Evolutionary conservation across 495 filamentous ascomycete genomes (phyloP).

Genomic region (Podospora pseudoanserina): DNA sequence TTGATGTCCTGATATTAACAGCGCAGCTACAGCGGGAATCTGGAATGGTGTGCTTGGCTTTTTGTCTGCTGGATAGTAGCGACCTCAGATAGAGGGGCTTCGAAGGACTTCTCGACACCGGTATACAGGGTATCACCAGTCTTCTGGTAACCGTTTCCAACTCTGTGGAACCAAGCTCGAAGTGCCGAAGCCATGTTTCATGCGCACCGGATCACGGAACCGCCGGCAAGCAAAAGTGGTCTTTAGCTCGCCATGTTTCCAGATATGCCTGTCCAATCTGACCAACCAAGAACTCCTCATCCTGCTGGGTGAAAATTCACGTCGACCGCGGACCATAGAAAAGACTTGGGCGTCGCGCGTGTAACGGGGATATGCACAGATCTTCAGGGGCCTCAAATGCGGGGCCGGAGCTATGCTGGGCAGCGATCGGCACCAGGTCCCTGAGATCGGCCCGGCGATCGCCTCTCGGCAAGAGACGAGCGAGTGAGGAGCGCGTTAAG

Average conservation of each 20-base stretch:
- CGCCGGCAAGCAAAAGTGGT: not conserved
- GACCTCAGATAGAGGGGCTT: not conserved
- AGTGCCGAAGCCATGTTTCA: not conserved
- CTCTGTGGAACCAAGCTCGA: not conserved
- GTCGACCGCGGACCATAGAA: not conserved
- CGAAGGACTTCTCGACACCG: not conserved
- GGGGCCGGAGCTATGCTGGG: constrained; percentile 8
- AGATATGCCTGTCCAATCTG: not conserved
- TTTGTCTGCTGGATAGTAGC: not conserved
- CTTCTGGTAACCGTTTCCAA: not conserved
- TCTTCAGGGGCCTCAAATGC: constrained; percentile 18
- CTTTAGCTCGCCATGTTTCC: not conserved
- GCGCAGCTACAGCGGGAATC: not conserved
- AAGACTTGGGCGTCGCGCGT: not conserved
- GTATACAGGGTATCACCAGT: not conserved
- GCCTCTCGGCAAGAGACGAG: not conserved
- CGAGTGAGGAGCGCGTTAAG: not conserved
- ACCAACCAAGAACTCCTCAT: not conserved
- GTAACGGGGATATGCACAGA: constrained; percentile 8
- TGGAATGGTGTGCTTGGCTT: not conserved
- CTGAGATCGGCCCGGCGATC: constrained; percentile 8
- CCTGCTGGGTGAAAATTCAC: not conserved
- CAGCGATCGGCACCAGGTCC: constrained; percentile 8
- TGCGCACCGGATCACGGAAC: not conserved
- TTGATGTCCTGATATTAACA: not conserved